These are phyloP conservation scores for Zygosaccharomyces sapae DNA, from an alignment of 1,139 yeast genomes.

Conservation along the genomic window DNA sequence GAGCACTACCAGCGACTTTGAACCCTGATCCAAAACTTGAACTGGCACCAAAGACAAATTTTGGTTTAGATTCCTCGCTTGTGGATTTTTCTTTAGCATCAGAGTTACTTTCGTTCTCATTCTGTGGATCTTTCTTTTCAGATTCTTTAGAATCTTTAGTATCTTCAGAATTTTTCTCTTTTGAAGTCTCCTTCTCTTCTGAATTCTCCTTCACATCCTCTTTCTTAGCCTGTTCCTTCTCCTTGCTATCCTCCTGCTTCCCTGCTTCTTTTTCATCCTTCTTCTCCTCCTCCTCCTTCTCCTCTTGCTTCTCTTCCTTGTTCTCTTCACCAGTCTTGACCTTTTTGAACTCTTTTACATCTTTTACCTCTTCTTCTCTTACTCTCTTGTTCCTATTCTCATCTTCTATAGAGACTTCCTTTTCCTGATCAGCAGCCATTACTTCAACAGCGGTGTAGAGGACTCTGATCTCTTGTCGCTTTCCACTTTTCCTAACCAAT, in stretches of 20 bases:
- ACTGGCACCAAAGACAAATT: constrained; percentile 52
- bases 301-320: constrained; percentile 11
- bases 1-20: constrained; percentile 52
- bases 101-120: constrained; percentile 8
- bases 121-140: constrained; percentile 4
- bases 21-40: constrained; percentile 58
- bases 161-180: too few species aligned
- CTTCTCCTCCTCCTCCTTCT: constrained; percentile 5
- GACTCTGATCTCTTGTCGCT: background rate
- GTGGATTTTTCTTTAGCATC: constrained; percentile 4
- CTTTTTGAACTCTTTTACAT: constrained; percentile 8
- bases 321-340: constrained; percentile 11
- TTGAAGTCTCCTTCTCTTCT: constrained; percentile 13
- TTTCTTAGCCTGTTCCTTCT: constrained; percentile 8
- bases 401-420: background rate
- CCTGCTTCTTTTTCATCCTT: constrained; percentile 8
- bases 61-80: constrained; percentile 28
- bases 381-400: constrained; percentile 7
- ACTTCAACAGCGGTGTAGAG: background rate
- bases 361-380: constrained; percentile 16
- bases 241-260: constrained; percentile 9
- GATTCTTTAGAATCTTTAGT: too few species aligned
- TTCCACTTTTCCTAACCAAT: background rate
- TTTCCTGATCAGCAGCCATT: constrained; percentile 3
- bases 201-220: too few species aligned